These are phyloP conservation scores for Candida fluviatilis DNA, from an alignment of 805 yeast genomes.

Conservation along the genomic window DNA sequence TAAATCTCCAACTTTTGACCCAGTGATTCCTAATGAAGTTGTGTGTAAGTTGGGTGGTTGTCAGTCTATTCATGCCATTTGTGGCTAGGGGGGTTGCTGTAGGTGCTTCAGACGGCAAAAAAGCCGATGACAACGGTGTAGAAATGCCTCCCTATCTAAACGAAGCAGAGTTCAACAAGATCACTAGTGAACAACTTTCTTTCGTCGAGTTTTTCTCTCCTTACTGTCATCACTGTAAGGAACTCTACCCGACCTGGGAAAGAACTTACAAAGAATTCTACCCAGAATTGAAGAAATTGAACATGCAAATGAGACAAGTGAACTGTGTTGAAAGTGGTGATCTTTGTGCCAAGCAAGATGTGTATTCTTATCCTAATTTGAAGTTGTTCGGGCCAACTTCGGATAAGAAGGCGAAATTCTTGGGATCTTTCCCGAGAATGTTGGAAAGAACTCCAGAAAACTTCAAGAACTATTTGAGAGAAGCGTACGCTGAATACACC, in stretches of 20 bases:
- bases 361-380: slow-evolving; percentile 66
- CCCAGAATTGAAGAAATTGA: slow-evolving; percentile 39
- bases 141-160: slow-evolving; percentile 51
- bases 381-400: slow-evolving; percentile 62
- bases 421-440: slow-evolving; percentile 44
- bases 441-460: slow-evolving; percentile 45
- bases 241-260: slow-evolving; percentile 81
- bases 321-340: slow-evolving; percentile 87
- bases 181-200: slow-evolving; percentile 52
- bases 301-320: slow-evolving; percentile 65
- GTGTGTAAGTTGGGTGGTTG: not conserved
- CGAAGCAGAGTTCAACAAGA: slow-evolving; percentile 44
- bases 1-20: too few species aligned
- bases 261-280: slow-evolving; percentile 51
- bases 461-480: slow-evolving; percentile 50
- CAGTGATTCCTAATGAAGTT: too few species aligned
- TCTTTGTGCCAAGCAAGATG: slow-evolving; percentile 64
- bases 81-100: not conserved
- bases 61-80: not conserved
- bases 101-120: not conserved
- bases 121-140: slow-evolving; percentile 7
- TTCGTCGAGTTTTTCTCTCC: slow-evolving; percentile 91
- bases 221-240: slow-evolving; percentile 77
- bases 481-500: slow-evolving; percentile 46
- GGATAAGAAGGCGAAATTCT: slow-evolving; percentile 21